Conservation (phyloP, 371 early-diverging fungal species). For the Synchytrium microbalum region DNA sequence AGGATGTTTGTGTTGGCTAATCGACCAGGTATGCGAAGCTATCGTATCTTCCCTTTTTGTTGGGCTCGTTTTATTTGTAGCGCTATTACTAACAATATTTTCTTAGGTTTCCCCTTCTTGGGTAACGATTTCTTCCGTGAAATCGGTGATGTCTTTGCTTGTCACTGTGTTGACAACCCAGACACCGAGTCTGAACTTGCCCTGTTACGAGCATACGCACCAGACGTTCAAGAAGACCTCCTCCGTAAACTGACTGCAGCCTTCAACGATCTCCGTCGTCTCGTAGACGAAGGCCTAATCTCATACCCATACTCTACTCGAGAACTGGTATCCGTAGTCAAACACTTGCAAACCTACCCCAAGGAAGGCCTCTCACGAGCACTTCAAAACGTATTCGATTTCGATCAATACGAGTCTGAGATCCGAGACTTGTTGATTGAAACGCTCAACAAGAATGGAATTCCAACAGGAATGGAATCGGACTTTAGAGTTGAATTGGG, state of each 20-base stretch:
- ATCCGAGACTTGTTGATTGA: conserved; percentile 42
- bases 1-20: conserved; percentile 81
- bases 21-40: conserved; percentile 53
- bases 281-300: conserved; percentile 70
- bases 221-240: conserved; percentile 58
- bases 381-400: conserved; percentile 76
- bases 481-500: conserved; percentile 61
- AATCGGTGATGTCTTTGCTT: conserved; percentile 63
- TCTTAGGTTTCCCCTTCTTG: conserved; percentile 47
- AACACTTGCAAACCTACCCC: conserved; percentile 63
- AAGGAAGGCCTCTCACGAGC: conserved; percentile 64
- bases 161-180: conserved; percentile 74
- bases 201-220: conserved; percentile 64
- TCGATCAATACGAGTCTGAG: conserved; percentile 56
- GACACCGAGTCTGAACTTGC: conserved; percentile 58
- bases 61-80: background rate
- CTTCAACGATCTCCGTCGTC: conserved; percentile 64
- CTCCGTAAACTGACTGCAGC: conserved; percentile 58
- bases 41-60: conserved; percentile 5
- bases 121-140: conserved; percentile 82
- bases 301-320: conserved; percentile 82
- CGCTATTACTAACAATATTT: background rate
- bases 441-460: conserved; percentile 68
- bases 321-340: conserved; percentile 72
- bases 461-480: conserved; percentile 59